These are phyloP conservation scores for Vitis rupestris DNA, from an alignment of 164 flowering plant species.

Conservation along the genomic window DNA sequence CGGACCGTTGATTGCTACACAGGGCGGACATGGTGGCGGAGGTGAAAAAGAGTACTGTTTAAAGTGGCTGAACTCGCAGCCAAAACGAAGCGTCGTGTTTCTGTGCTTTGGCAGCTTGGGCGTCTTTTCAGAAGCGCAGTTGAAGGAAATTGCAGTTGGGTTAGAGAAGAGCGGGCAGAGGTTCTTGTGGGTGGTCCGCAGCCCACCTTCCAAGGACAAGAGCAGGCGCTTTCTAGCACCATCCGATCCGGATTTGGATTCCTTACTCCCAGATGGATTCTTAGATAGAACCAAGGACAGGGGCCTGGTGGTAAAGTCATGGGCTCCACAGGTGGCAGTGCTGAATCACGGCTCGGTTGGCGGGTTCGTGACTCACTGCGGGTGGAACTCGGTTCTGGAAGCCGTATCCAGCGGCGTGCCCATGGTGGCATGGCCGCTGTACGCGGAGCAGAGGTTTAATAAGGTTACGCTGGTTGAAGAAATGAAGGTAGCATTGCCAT, in stretches of 20 bases:
- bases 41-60: not conserved
- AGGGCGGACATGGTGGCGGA: not conserved
- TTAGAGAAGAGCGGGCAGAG: slow-evolving; percentile 18
- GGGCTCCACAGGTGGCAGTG: slow-evolving; percentile 21
- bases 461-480: too few species aligned
- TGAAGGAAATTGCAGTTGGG: slow-evolving; percentile 20
- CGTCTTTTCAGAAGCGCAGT: slow-evolving; percentile 4
- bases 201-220: slow-evolving; percentile 14
- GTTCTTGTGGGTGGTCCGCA: slow-evolving; percentile 19
- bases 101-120: slow-evolving; percentile 20
- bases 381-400: too few species aligned
- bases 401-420: too few species aligned
- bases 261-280: slow-evolving; percentile 20
- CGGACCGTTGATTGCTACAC: slow-evolving; percentile 27
- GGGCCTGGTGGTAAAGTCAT: slow-evolving; percentile 18
- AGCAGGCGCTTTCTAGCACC: not conserved
- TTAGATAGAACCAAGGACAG: slow-evolving; percentile 17
- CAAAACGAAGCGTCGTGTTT: slow-evolving; percentile 15
- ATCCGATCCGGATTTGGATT: slow-evolving; percentile 11
- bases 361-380: not conserved
- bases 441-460: too few species aligned
- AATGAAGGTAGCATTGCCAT: too few species aligned
- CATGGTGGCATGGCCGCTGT: too few species aligned
- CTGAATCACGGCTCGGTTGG: slow-evolving; percentile 7
- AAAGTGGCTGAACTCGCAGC: slow-evolving; percentile 19